A percentile compares a stretch with the other conserved stretches of the same genome.
These are phyloP conservation scores for Cryptococcus sp. DNA, from an alignment of 1,284 basidiomycete species.

Conservation along the genomic window DNA sequence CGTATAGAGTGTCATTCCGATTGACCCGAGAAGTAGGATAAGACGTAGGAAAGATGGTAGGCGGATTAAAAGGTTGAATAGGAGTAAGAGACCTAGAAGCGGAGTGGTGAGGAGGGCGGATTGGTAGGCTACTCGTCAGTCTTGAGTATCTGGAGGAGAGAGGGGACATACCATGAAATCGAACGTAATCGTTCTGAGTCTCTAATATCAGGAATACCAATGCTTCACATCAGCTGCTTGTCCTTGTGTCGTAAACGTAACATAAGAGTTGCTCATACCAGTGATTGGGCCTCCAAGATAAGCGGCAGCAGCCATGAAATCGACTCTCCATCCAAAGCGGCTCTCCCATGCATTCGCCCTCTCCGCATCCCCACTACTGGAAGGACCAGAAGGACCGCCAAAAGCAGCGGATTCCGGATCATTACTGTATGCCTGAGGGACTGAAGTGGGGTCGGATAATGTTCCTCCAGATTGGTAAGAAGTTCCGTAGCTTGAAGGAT, in stretches of 20 bases:
- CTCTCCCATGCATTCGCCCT: constrained; percentile 67
- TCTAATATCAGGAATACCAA: constrained; percentile 66
- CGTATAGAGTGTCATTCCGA: constrained; percentile 28
- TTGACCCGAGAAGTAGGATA: constrained; percentile 25
- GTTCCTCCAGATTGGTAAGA: constrained; percentile 63
- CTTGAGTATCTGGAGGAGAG: neutral
- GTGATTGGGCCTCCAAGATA: constrained; percentile 70
- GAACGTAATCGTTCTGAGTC: constrained; percentile 72
- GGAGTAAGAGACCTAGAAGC: constrained; percentile 59
- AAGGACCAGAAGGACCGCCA: constrained; percentile 41
- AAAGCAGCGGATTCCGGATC: constrained; percentile 50
- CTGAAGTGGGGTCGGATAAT: constrained; percentile 35
- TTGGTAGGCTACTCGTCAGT: constrained; percentile 61
- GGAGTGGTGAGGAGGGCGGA: constrained; percentile 68
- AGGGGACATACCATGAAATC: constrained; percentile 63
- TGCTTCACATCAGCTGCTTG: constrained; percentile 49
- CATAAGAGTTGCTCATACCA: constrained; percentile 53
- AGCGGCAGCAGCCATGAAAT: constrained; percentile 62
- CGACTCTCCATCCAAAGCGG: constrained; percentile 63
- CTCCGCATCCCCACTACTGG: constrained; percentile 49
- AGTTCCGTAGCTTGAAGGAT: constrained; percentile 35
- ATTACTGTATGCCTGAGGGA: constrained; percentile 37
- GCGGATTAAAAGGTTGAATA: constrained; percentile 58
- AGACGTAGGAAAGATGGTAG: constrained; percentile 44
- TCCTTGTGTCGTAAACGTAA: neutral